phyloP scores from a whole-genome alignment of 176 grass and related monocot species.

The Musa schizocarpa region DNA sequence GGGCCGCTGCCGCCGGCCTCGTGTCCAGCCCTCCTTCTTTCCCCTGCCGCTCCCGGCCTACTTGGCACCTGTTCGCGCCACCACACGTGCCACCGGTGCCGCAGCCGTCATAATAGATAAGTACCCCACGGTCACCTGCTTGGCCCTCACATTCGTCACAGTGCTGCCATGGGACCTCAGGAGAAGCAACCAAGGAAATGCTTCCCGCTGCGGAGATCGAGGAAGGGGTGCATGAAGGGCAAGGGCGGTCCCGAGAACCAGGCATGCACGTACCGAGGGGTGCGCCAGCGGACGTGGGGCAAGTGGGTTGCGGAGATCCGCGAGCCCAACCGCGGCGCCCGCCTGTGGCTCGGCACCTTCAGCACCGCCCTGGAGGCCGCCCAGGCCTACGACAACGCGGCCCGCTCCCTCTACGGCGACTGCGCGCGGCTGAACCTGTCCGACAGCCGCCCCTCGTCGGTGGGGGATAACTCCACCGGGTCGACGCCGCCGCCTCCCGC shows the following conservation, averaged over 20 bases:
- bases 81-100: background rate
- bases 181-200: slow-evolving; percentile 5
- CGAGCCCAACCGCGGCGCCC: slow-evolving; percentile 19
- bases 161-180: background rate
- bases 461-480: background rate
- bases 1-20: background rate
- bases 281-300: slow-evolving; percentile 23
- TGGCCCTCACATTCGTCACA: background rate
- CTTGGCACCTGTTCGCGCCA: background rate
- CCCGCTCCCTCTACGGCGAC: slow-evolving; percentile 17
- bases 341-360: slow-evolving; percentile 25
- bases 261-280: slow-evolving; percentile 13
- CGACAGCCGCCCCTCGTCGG: too few relatives aligned
- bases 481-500: background rate
- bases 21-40: background rate
- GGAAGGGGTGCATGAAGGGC: slow-evolving; percentile 22
- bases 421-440: slow-evolving; percentile 18
- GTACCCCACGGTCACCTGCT: background rate
- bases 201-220: slow-evolving; percentile 8
- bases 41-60: too few relatives aligned
- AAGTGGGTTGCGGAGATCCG: slow-evolving; percentile 25
- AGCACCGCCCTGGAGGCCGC: slow-evolving; percentile 6
- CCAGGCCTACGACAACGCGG: slow-evolving; percentile 12
- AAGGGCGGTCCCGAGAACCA: slow-evolving; percentile 24
- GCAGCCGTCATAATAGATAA: background rate